phyloP scores from a whole-genome alignment of 352 stramenopile species.

The Achlya hypogyna region DNA sequence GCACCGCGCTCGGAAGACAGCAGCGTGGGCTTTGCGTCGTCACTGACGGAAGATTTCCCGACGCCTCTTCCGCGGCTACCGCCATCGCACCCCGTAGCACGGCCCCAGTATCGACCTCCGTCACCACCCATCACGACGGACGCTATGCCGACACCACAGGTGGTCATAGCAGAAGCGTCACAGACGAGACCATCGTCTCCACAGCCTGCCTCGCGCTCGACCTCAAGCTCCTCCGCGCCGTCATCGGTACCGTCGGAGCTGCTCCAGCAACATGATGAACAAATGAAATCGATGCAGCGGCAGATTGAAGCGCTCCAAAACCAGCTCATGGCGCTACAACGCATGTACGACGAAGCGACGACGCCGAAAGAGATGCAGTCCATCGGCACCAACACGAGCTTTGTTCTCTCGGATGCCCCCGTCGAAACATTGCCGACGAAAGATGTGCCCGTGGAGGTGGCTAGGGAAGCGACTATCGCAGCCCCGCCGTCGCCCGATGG shows the following conservation, averaged over 20 bases:
- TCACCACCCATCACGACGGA: not conserved
- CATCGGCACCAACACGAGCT: constrained; percentile 5
- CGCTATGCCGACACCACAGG: no score
- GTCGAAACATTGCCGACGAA: not conserved
- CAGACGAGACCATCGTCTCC: no score
- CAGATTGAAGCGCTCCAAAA: not conserved
- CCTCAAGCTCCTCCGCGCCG: no score
- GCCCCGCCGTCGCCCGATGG: no score
- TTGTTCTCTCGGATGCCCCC: not conserved
- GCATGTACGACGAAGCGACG: not conserved
- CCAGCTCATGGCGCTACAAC: not conserved
- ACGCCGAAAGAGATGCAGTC: not conserved
- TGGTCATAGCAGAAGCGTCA: no score
- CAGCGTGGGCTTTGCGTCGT: not conserved
- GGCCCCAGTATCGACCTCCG: not conserved
- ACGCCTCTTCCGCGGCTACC: not conserved
- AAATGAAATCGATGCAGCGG: constrained; percentile 2
- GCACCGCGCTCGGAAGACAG: not conserved
- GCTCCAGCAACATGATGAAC: not conserved
- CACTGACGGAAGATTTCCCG: not conserved
- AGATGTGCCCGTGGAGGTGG: no score
- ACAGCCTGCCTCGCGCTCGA: no score
- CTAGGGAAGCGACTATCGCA: no score
- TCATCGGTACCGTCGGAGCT: not conserved
- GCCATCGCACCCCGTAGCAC: not conserved